Base-by-base conservation (phyloP, 2,329 filamentous ascomycete genomes). In the Rhynchosporium agropyri region DNA sequence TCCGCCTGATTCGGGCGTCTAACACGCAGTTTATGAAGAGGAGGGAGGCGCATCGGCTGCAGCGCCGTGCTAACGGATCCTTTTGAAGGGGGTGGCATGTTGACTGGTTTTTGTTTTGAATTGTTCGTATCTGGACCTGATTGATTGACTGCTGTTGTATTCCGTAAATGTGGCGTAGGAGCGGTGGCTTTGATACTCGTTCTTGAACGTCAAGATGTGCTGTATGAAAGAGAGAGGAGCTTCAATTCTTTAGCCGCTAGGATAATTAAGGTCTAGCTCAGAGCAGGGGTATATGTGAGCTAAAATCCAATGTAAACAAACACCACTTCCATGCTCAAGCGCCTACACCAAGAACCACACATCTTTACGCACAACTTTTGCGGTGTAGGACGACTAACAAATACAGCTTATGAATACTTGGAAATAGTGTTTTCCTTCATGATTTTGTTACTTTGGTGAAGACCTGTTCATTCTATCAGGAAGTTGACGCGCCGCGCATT, bases 1-100 rank as follows among this genome's bases (percentile, higher is more conserved):
- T 86, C 81, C 67, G 83, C 77, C 69, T 83, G 80, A 71, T 89
- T 86, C 56, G 88, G 87, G 69, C 83, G 80, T 68, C 84, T 83
- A 56, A 91, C 82, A 70, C 85, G 84, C 63, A 91, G 81, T 72
- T 87, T 85, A 4, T 80, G 82, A 3, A 87, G 79, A 26, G 84
- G 84, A 43, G 84, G 84, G 13, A 87, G 79, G 58, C 72, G 73
- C 68, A 74, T 73, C 0, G 74, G 72, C 54, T 70, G 64, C 58
- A 73, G 63, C 42, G 70, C 70, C 4, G 74, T 74, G 8, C 51
- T 54, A 29, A 54, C 20, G 10, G 51, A 42, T 54, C 51, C 51
- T 29, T 40, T 42, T 33, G 38, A 40, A 28, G 51, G 51, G 13
- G 74, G 72, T 20, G 75, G 71, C 75, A 76, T 69, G 5, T 46